Evolutionary conservation across 805 yeast genomes (phyloP), one percentile per base, ranked within the genome.

Genomic region (Hagleromyces aurorensis): DNA sequence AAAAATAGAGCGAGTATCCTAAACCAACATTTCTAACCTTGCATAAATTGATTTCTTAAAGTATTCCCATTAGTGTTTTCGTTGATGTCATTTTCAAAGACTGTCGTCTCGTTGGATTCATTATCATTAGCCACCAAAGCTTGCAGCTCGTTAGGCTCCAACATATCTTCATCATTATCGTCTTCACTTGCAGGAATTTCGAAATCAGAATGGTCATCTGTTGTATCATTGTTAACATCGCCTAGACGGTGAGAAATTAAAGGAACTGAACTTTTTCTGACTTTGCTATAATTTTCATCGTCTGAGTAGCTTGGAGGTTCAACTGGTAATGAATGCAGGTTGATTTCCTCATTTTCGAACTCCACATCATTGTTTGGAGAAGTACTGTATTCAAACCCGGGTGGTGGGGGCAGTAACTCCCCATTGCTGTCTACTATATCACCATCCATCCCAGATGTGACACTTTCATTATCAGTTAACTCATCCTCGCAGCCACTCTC

Each of bases 401-500:
- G 62, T 5, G 62, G 61, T 7, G 62, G 62, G 11, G 58, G 62
- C 25, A 52, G 38, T 25, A 48, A 27, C 35, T 35, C 50, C 16
- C 46, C 64, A 30, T 41, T 50, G 20, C 40, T 46, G 43, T 29
- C 56, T 40, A 30, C 38, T 37, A 41, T 34, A 18, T 38, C 41
- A 6, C 50, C 51, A 17, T 42, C 50, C 20, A 45, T 47, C 13
- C 45, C 52, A 6, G 46, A 33, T 4, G 55, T 53, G 2, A 48
- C 48, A 10, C 46, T 40, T 23, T 51, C 61, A 19, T 52, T 56
- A 29, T 54, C 59, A 5, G 46, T 34, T 9, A 36, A 47, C n/a
- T 71, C 77, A 32, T 73, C 78, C 22, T 67, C 71, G 8, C 68
- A 71, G 41, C 57, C 50, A 27, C 78, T 58, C 46, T 81, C 95